These are phyloP conservation scores for Candida michaelii DNA, from an alignment of 805 yeast genomes.

Conservation along the genomic window DNA sequence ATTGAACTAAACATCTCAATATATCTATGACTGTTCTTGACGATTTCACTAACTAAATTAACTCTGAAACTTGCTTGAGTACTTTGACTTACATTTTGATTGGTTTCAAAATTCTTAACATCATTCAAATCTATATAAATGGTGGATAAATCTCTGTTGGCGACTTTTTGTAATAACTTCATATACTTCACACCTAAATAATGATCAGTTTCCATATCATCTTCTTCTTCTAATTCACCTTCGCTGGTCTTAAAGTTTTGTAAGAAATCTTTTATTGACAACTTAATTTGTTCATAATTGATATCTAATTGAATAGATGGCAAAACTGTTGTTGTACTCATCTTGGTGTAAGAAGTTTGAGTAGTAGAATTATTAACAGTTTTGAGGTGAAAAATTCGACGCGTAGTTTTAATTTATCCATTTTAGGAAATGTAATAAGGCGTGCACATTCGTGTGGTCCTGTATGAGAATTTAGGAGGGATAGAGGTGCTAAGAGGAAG, in stretches of 20 bases:
- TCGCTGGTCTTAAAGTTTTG: conserved; percentile 54
- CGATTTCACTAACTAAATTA: conserved; percentile 54
- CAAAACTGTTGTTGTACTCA: conserved; percentile 33
- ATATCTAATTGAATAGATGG: conserved; percentile 70
- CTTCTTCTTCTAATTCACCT: conserved; percentile 22
- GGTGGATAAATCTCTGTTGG: conserved; percentile 77
- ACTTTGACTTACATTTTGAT: conserved; percentile 20
- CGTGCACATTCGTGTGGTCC: too few species aligned
- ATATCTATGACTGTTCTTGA: conserved; percentile 75
- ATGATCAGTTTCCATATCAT: conserved; percentile 22
- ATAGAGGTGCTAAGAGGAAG: too few species aligned
- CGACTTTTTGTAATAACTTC: conserved; percentile 69
- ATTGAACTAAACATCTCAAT: conserved; percentile 72
- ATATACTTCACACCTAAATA: conserved; percentile 59
- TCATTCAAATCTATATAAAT: conserved; percentile 82
- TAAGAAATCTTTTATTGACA: conserved; percentile 62
- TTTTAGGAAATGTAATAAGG: conserved; percentile 7
- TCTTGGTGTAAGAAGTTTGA: not conserved
- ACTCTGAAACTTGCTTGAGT: conserved; percentile 8
- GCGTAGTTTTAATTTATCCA: conserved; percentile 6
- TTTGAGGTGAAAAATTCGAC: not conserved
- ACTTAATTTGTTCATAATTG: conserved; percentile 67
- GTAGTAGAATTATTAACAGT: not conserved
- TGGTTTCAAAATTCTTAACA: conserved; percentile 64
- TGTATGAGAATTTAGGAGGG: too few species aligned